These are phyloP conservation scores for Rheum nobile DNA, from an alignment of 148 eudicot species.

Conservation along the genomic window DNA sequence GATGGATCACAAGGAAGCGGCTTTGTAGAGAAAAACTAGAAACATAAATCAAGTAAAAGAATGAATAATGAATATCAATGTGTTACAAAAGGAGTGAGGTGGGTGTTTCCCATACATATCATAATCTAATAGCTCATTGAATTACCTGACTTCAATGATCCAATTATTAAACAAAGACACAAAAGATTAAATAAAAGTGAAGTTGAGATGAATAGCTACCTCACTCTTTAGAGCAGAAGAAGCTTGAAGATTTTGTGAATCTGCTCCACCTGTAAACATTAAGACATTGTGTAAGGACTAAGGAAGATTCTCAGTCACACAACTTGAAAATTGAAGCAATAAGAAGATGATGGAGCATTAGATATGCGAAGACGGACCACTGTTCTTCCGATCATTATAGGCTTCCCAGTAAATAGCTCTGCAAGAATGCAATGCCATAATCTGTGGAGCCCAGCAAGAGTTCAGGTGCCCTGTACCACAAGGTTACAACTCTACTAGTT, in stretches of 20 bases:
- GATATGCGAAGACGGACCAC: neutral
- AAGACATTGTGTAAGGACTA: neutral
- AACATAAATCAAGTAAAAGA: neutral
- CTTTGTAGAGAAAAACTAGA: constrained; percentile 60
- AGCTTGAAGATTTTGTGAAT: constrained; percentile 10
- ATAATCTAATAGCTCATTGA: too few species aligned
- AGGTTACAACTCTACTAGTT: constrained; percentile 7
- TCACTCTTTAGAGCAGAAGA: constrained; percentile 10
- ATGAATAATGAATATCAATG: neutral
- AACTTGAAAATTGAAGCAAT: neutral
- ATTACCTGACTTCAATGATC: too few species aligned
- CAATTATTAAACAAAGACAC: too few species aligned
- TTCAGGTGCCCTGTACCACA: constrained; percentile 8
- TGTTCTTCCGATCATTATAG: constrained; percentile 9
- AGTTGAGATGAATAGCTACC: too few species aligned
- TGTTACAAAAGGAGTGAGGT: too few species aligned
- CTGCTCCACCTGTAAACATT: constrained; percentile 7
- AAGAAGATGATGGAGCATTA: neutral
- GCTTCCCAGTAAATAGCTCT: constrained; percentile 6
- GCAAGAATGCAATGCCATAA: constrained; percentile 8
- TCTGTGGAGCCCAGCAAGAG: constrained; percentile 5
- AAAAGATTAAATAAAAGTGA: too few species aligned
- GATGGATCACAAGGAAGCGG: constrained; percentile 86
- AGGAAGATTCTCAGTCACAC: neutral
- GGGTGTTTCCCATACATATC: too few species aligned